Conservation (phyloP, 305 asterid genomes). For the Fraxinus albicans region DNA sequence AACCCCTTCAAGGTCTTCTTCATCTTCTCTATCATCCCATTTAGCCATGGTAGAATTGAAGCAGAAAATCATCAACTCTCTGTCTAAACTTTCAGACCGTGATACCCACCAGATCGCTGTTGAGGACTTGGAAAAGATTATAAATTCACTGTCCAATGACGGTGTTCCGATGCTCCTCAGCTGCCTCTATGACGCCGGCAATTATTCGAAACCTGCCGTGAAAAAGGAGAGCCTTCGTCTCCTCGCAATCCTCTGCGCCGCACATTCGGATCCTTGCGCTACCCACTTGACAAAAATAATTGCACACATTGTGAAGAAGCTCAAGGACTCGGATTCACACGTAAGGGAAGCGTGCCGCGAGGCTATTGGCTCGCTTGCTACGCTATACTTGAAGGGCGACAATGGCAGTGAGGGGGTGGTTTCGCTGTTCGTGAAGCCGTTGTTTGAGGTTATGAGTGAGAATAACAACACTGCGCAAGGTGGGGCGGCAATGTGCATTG, state of each 20-base stretch:
- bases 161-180: conserved; percentile 87
- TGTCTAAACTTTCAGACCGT: conserved; percentile 88
- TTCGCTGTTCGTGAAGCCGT: conserved; percentile 80
- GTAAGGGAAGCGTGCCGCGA: conserved; percentile 93
- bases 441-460: conserved; percentile 94
- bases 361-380: conserved; percentile 75
- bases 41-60: conserved; percentile 94
- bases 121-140: conserved; percentile 84
- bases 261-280: conserved; percentile 65
- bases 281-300: conserved; percentile 87
- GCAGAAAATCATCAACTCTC: conserved; percentile 81
- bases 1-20: conserved; percentile 32
- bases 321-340: conserved; percentile 89
- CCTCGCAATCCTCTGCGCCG: conserved; percentile 58
- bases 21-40: conserved; percentile 72
- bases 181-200: conserved; percentile 85
- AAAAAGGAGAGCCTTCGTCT: conserved; percentile 86
- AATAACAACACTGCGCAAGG: conserved; percentile 82
- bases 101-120: conserved; percentile 99
- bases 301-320: conserved; percentile 71
- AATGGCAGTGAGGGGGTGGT: conserved; percentile 67
- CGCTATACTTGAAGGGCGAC: conserved; percentile 71
- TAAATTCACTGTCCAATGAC: conserved; percentile 71
- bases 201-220: conserved; percentile 81
- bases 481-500: conserved; percentile 87